Base-by-base conservation (phyloP, 345 rosid species). In the Mangifera indica region DNA sequence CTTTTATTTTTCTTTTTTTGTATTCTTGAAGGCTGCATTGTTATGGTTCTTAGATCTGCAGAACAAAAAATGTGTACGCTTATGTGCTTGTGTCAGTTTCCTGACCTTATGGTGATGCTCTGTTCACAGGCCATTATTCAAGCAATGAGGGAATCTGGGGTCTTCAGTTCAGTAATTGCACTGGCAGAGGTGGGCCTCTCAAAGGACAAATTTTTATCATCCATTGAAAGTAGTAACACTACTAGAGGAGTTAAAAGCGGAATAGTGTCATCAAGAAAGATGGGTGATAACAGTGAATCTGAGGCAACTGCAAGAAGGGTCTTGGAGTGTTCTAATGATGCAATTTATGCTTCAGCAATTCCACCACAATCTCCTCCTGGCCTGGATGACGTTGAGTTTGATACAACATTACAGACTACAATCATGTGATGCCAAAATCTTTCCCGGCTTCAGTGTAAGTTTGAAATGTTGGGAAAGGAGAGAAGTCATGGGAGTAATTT, bases 71-170 rank as follows among this genome's bases (percentile, higher is more conserved):
- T 58, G 24, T 53, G 4, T 10, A 37, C 8, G 56, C 20, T 26
- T 15, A 11, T 15, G 57, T 12, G 26, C 40, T 56, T 15, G 15
- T 1, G 57, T 8, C 59, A 26, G 18, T 60, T 45, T 44, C 58
- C 68, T 68, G 11, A 21, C 34, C 14, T 68, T 56, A 46, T 48
- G 22, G 24, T 66, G 45, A 56, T 24, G 73, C 46, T 53, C 1
- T 14, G 10, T 63, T 54, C 0, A 10, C 89, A 95, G 99, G 90
- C 78, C 56, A 86, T 92, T 71, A 76, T 85, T 54, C 92, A 92
- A 84, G 91, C 80, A 70, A 85, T 92, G 40, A 77, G 84, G 76
- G 97, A 94, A 79, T 80, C 97, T 12, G 97, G 97, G 60, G 82
- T 89, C 44, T 90, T 85, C 67, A 79, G 72, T 74, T 80, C 87